These are phyloP conservation scores for Inga leiocalycina DNA, from an alignment of 306 rosid species.

Conservation along the genomic window DNA sequence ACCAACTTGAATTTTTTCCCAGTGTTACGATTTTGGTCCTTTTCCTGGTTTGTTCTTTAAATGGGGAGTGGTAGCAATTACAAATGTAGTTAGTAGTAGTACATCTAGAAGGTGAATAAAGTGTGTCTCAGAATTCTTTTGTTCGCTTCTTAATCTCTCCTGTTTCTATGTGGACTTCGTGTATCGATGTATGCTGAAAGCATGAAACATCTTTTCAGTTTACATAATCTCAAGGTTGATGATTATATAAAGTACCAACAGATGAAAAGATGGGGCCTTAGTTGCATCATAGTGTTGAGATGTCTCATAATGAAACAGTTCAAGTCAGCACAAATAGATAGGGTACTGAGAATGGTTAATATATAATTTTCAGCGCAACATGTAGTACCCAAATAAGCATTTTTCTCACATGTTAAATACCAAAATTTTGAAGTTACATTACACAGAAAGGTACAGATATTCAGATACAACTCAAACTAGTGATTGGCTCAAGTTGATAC, in stretches of 20 bases:
- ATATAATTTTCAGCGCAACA: not conserved
- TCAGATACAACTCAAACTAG: not conserved
- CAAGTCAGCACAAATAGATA: not conserved
- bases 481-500: not conserved
- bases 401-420: not conserved
- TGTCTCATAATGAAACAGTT: not conserved
- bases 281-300: not conserved
- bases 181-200: not conserved
- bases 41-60: slow-evolving; percentile 1
- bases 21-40: not conserved
- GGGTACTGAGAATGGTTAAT: not conserved
- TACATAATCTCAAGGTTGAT: not conserved
- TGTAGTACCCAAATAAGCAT: not conserved
- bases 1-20: slow-evolving; percentile 56
- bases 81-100: not conserved
- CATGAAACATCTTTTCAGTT: not conserved
- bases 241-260: not conserved
- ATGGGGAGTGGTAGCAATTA: slow-evolving; percentile 29
- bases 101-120: not conserved
- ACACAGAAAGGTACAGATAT: not conserved
- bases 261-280: not conserved
- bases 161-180: not conserved
- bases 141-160: not conserved
- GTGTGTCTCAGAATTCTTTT: not conserved
- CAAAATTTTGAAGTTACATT: not conserved